A percentile compares a stretch with the other conserved stretches of the same genome.
These are phyloP conservation scores for Hypoxylon sp. DNA, from an alignment of 2,329 filamentous ascomycete genomes.

Conservation along the genomic window DNA sequence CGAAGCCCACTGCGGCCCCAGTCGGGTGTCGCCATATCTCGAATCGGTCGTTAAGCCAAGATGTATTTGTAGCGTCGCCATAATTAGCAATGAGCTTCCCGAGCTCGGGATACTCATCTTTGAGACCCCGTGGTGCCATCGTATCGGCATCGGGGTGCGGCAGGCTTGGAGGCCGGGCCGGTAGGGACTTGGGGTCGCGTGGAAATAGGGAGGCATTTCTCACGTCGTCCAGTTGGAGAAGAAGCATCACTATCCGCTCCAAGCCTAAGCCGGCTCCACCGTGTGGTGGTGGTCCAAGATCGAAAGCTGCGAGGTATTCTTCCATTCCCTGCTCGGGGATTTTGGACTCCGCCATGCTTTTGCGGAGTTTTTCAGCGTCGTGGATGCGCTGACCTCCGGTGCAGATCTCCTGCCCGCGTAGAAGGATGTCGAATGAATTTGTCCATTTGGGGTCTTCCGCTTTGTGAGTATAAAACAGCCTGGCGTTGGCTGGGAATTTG, in stretches of 20 bases:
- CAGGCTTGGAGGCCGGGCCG: constrained; percentile 60
- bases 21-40: constrained; percentile 86
- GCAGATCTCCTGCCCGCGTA: constrained; percentile 91
- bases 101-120: constrained; percentile 71
- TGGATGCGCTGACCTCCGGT: constrained; percentile 94
- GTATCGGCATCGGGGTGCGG: constrained; percentile 89
- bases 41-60: constrained; percentile 90
- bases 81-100: constrained; percentile 95
- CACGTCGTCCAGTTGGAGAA: constrained; percentile 88
- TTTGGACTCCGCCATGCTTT: constrained; percentile 77
- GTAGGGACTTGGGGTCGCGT: constrained; percentile 86
- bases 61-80: constrained; percentile 91
- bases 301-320: constrained; percentile 90
- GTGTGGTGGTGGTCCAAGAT: constrained; percentile 89
- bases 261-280: constrained; percentile 89
- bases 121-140: constrained; percentile 55
- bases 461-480: constrained; percentile 91
- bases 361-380: constrained; percentile 75
- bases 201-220: constrained; percentile 87
- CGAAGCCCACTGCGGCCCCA: constrained; percentile 86
- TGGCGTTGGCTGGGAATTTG: constrained; percentile 84
- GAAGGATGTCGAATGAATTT: constrained; percentile 94
- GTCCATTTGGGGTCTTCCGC: constrained; percentile 64
- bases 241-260: constrained; percentile 85
- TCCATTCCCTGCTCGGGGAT: constrained; percentile 83